Evolutionary conservation across 164 flowering plant genomes (phyloP), one percentile per base, ranked within the genome.

Genomic region (Dillenia turbinata): DNA sequence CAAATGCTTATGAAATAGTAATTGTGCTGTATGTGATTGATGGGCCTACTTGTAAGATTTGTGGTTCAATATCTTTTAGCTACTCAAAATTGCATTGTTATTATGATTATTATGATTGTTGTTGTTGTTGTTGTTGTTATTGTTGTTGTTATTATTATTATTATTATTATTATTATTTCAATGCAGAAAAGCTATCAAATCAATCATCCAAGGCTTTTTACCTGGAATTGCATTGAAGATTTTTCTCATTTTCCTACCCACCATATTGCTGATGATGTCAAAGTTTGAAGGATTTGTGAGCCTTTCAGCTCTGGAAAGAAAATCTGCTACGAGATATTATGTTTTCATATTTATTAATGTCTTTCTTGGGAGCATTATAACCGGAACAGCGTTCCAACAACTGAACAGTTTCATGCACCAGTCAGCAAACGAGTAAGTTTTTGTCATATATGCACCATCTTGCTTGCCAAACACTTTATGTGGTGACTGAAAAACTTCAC

Each of bases 221-320:
- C 96, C 98, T 13, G 98, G 98, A 60, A 81, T 90, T 59, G 93
- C 85, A 48, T 61, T 92, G 67, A 92, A 92, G 85, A 68, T 92
- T 46, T 92, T 92, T 73, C 88, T 90, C 44, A 73, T 86, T 26
- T 43, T 90, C 66, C 79, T 92, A 9, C 98, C 98, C 8, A 22
- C 83, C 13, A 80, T 92, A 66, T 73, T 92, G 80, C 88, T 88
- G 95, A n/a, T 80, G 13, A 82, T 92, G 95, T 92, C 96, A 12
- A 92, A 90, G 67, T 71, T 90, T 67, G 98, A 92, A 79, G 98
- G 98, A 56, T 78, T 67, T 61, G 75, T 61, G 22, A 73, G 88
- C 63, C 14, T 72, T 40, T 92, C 98, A 49, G 9, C 79, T 60
- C 66, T 92, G 43, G 96, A 92, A 73, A 86, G 95, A 66, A 82